Percentiles rank a stretch among this genome's conserved stretches.
phyloP scores from a whole-genome alignment of 495 filamentous ascomycete species.

The Ascodesmis nigricans region DNA sequence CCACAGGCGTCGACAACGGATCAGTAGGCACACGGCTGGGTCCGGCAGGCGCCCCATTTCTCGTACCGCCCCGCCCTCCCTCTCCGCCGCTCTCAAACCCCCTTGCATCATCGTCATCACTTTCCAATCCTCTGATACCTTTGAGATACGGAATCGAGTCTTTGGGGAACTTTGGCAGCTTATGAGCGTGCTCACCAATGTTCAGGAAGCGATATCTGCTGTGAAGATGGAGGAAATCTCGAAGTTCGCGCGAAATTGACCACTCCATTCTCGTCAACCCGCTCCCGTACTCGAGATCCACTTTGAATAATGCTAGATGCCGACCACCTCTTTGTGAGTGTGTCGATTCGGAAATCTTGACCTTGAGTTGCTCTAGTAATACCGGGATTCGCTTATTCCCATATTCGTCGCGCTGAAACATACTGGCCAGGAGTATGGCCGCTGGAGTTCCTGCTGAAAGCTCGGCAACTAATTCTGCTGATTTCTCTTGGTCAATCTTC shows the following conservation, averaged over 20 bases:
- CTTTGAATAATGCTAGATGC: constrained; percentile 57
- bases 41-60: constrained; percentile 25
- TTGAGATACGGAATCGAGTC: constrained; percentile 83
- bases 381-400: constrained; percentile 88
- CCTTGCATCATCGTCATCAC: constrained; percentile 68
- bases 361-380: constrained; percentile 80
- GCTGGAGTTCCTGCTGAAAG: constrained; percentile 78
- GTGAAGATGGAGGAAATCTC: constrained; percentile 84
- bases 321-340: constrained; percentile 13
- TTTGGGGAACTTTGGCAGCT: constrained; percentile 70
- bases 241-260: constrained; percentile 67
- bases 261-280: constrained; percentile 93
- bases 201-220: constrained; percentile 71
- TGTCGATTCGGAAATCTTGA: constrained; percentile 59
- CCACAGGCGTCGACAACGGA: constrained; percentile 23
- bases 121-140: constrained; percentile 56
- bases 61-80: constrained; percentile 33
- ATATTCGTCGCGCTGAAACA: constrained; percentile 93
- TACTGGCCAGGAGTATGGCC: constrained; percentile 78
- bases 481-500: constrained; percentile 79
- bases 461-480: constrained; percentile 88
- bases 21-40: constrained; percentile 25
- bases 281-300: constrained; percentile 90
- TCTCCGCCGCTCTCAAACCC: constrained; percentile 36
- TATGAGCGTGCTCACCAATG: constrained; percentile 25